Evolutionary conservation across 2,329 filamentous ascomycete genomes (phyloP), one percentile per base, ranked within the genome.

Genomic region (Trichoderma gracile): DNA sequence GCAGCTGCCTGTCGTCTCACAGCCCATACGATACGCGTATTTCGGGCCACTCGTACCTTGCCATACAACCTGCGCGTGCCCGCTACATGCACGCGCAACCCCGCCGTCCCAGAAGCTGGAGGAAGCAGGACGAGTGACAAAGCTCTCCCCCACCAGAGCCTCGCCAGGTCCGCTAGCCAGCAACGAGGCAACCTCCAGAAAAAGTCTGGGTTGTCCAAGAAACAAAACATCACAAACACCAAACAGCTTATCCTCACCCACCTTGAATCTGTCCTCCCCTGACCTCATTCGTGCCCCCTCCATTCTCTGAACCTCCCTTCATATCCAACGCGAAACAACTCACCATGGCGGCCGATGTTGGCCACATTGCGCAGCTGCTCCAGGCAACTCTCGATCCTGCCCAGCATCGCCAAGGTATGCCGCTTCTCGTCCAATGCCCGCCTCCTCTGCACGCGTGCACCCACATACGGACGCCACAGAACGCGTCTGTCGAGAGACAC

Each of bases 331-430:
- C 63, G 33, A 43, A 49, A 49, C 25, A 69, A 65, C 55, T 73
- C 74, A 82, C 69, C 74, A 87, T 87, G 84, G 82, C 84, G 74
- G 79, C 82, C 70, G 80, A 85, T 69, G 80, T 86, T 73, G 80
- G 79, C 70, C 78, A 80, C 66, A 81, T 97, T 77, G 90, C 92
- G 68, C 87, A 92, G 83, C 85, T 98, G 77, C 88, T 99, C 68
- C 86, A 96, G 78, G 92, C 92, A 72, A 98, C 93, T 72, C 85
- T 98, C 73, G 92, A 97, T 78, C 92, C 92, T 19, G 82, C 85
- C 68, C 88, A 94, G 78, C 92, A 94, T 78, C 93, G 92, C 78
- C 90, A 96, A 89, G 94, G 94, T 94, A 54, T n/a, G 58, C 50
- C 23, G 33, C 81, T 69, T 80, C 75, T 67, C 66, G 33, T 66